Evolutionary conservation across 2,329 filamentous ascomycete species (phyloP), one percentile per base, ranked within the genome.

Genomic region (Colletotrichum cordylinicola): DNA sequence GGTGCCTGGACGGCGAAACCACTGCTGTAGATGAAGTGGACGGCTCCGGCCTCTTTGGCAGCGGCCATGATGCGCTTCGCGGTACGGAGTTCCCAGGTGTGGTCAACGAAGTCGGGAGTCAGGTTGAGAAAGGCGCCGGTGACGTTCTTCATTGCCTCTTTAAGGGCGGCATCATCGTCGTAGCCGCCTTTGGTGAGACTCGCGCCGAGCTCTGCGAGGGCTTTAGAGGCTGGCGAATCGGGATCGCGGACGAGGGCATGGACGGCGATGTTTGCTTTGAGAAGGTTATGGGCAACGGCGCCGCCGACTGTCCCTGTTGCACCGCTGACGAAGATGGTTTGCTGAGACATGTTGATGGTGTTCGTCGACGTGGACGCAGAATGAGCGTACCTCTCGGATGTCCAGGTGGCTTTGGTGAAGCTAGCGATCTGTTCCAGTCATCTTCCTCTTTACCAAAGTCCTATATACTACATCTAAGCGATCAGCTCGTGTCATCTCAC

Each of bases 231-330:
- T 1, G 81, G 71, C 3, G 84, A 82, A 1, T 79, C 66, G 1
- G 81, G 78, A 43, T 81, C 72, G 18, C 87, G 83, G n/a, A 78
- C 78, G 9, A 84, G 81, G 52, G 84, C 81, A 62, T 79, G 70
- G 35, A 85, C 79, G n/a, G 76, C 67, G 78, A 81, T 79, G 37
- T 78, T 78, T 6, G 81, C 71, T 9, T 79, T 77, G 31, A 81
- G 82, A 35, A 87, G 85, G 48, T 82, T 78, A 35, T 80, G 79
- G 67, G 83, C 80, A 31, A 87, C 74, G 12, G 84, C 81, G 6
- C 81, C 81, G 62, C 87, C 86, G 75, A 86, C 85, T 55, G 76
- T 82, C 33, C 86, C 86, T 2, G 86, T 88, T 8, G 84, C 84
- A 67, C 82, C 83, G 72, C 80, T 81, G 74, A 88, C 82, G 76